Evolutionary conservation across 345 rosid species (phyloP), one percentile per base, ranked within the genome.

Genomic region (Bruguiera parviflora): DNA sequence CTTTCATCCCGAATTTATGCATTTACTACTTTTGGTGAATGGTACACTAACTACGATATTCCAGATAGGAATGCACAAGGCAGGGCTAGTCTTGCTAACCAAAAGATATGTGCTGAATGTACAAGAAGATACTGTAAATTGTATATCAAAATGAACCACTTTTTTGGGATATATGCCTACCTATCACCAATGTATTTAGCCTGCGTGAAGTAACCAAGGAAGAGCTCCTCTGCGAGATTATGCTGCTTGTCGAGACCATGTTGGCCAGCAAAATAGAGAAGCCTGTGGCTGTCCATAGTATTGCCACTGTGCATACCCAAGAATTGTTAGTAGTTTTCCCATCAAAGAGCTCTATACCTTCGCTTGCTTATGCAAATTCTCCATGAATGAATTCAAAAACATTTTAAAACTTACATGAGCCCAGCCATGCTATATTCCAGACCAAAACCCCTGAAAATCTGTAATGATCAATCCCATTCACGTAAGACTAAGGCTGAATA

Each of bases 231-330:
- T n/a, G 81, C 93, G 24, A 91, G 96, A 58, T 73, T 66, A 75
- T 94, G 87, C 65, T 89, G 98, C 84, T 88, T 94, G 5, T 87
- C 89, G 33, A 74, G 73, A 18, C 83, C 84, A 53, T 83, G 83
- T 55, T 86, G 74, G 65, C 95, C 95, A 18, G 92, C 85, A 66
- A 82, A 86, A 79, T 84, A 78, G 67, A 89, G 80, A 75, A 91
- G 88, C 85, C 96, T 87, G 77, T 94, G 97, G 80, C 98, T 94
- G 67, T 94, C 98, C 49, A 91, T 39, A 51, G 91, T 83, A 66
- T 63, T 88, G 61, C 97, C 98, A 73, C 97, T 94, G 85, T 60
- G 32, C 33, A 74, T 49, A 62, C 52, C 31, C 60, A 65, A 52
- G 67, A 64, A 18, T 68, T 31, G 24, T 76, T 43, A 69, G 51